Percentiles rank a stretch among this genome's conserved stretches.
Evolutionary conservation across 768 basidiomycete species (phyloP).

Genomic region (Pluteus cervinus): DNA sequence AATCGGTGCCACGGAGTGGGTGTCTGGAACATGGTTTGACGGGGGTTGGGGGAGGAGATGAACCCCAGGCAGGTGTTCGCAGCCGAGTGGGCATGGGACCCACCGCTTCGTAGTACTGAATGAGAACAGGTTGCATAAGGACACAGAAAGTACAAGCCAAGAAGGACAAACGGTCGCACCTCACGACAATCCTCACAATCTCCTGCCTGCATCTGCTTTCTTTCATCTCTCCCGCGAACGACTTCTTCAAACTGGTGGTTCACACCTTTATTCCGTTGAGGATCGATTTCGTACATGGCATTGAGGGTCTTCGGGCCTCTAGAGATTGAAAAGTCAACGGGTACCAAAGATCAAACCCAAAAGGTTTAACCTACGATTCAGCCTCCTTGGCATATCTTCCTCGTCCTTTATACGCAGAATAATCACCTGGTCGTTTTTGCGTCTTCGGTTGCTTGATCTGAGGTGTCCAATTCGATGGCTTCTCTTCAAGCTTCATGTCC

Average conservation of each 20-base stretch:
- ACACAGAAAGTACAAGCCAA: constrained; percentile 19
- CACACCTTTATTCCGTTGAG: constrained; percentile 56
- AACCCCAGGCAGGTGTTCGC: constrained; percentile 69
- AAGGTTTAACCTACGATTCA: constrained; percentile 19
- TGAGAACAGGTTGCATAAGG: constrained; percentile 77
- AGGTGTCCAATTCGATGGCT: constrained; percentile 14
- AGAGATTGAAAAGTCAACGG: constrained; percentile 1
- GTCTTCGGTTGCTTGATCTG: constrained; percentile 12
- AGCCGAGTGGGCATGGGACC: constrained; percentile 64
- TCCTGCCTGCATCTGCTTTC: constrained; percentile 56
- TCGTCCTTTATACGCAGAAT: constrained; percentile 47
- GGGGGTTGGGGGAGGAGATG: constrained; percentile 43
- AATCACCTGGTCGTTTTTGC: constrained; percentile 26
- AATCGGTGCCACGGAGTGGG: too few relatives aligned
- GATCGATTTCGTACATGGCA: constrained; percentile 60
- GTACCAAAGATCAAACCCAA: background rate
- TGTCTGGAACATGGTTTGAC: constrained; percentile 23
- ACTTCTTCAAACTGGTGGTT: constrained; percentile 71
- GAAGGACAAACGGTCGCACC: constrained; percentile 31
- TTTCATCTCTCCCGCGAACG: constrained; percentile 55
- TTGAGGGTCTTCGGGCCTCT: constrained; percentile 47
- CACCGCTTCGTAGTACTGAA: constrained; percentile 77
- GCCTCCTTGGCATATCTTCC: constrained; percentile 48
- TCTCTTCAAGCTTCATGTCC: constrained; percentile 9
- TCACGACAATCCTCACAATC: constrained; percentile 77